A percentile compares a stretch with the other conserved stretches of the same genome.
Conservation (phyloP, 352 stramenopile genomes). For the Phytophthora sansomeana region DNA sequence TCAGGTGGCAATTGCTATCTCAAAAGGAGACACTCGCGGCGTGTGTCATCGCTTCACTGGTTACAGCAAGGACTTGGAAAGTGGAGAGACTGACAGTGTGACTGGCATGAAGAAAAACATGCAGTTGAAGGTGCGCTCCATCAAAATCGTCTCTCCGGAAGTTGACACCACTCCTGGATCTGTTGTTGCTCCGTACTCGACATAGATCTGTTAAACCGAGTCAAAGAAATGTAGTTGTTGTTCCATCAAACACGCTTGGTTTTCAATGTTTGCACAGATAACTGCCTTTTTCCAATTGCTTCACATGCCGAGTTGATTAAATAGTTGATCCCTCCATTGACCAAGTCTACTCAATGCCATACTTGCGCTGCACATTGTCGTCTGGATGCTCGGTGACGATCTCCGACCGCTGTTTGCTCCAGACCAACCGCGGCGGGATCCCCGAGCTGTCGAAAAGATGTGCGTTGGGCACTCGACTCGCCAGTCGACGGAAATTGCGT, state of each 20-base stretch:
- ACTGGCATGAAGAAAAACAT: conserved; percentile 33
- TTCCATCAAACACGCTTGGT: background rate
- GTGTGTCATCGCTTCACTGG: conserved; percentile 38
- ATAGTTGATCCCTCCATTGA: conserved; percentile 6
- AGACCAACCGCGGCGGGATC: conserved; percentile 73
- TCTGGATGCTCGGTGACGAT: conserved; percentile 52
- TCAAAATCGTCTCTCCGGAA: conserved; percentile 29
- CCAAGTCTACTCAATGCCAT: conserved; percentile 49
- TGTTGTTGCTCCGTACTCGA: conserved; percentile 26
- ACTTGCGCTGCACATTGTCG: conserved; percentile 76
- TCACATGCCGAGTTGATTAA: conserved; percentile 4
- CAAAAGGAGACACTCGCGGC: conserved; percentile 7
- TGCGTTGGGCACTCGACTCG: conserved; percentile 67
- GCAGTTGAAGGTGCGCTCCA: conserved; percentile 37
- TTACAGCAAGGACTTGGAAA: conserved; percentile 43
- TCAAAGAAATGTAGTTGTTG: conserved; percentile 1
- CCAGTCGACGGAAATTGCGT: conserved; percentile 71
- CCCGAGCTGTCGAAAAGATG: conserved; percentile 75
- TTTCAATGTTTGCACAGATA: too few species aligned
- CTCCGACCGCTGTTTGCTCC: conserved; percentile 73
- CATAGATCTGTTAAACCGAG: conserved; percentile 17
- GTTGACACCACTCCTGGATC: conserved; percentile 22
- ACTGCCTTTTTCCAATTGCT: too few species aligned
- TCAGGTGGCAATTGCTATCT: background rate
- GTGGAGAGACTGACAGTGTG: background rate